Base-by-base conservation (phyloP, 805 yeast species). In the Komagataella phaffii region DNA sequence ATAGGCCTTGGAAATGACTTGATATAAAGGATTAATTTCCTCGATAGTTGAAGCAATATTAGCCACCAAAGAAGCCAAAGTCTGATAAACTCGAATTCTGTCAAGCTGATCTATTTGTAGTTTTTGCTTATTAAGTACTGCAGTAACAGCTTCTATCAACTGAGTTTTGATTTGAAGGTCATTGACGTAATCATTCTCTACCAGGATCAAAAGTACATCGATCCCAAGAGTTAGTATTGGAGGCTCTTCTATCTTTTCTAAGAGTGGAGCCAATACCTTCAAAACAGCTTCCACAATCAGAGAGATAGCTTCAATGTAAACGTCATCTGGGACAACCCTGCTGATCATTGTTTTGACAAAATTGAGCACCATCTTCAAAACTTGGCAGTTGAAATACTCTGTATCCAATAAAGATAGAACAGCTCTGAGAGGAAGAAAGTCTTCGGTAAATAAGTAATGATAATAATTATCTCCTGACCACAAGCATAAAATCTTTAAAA, bases 401-500 rank as follows among this genome's bases (percentile, higher is more conserved):
- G 78, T 76, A 1, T 71, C 66, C 49, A 89, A 59, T 7, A 85
- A 67, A 2, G 73, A 66, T 57, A 85, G 68, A 43, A 88, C 62
- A 2, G 89, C 80, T 12, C 58, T 62, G 0, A 77, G 72, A 6
- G 88, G 77, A 1, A 76, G 70, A 50, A 66, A 71, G 48, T 83
- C 75, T 55, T 85, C 85, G 51, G 72, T 65, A 52, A 73, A 73
- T 47, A 88, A 64, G 53, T 83, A 77, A 12, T 71, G 70, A 48
- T 73, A 67, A 44, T 83, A 70, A 19, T 69, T 67, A 4, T 70
- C 67, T 36, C 66, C 62, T 3, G 71, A 61, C 49, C 85, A 69
- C 81, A 95, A 77, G 6, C 79, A 65, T 59, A 91, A 75, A 7
- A 88, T 61, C 52, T 72, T 77, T 77, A 90, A 68, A 47, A 91